Evolutionary conservation across 2,329 filamentous ascomycete genomes (phyloP).

Genomic region (Aureobasidium subglaciale): DNA sequence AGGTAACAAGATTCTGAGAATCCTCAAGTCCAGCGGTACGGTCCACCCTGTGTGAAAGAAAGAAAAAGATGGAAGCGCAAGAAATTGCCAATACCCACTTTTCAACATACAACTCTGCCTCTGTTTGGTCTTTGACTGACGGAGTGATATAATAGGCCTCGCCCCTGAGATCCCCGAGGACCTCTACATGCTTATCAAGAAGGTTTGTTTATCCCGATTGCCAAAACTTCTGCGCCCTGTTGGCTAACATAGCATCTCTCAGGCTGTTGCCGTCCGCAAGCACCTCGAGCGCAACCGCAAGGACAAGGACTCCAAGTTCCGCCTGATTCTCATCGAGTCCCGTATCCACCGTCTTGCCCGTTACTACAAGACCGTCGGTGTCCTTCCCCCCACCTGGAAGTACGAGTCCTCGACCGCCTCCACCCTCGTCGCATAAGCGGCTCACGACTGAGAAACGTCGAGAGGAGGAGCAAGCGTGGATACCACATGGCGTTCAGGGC

Average conservation of each 20-base stretch:
- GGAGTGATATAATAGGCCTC: constrained; percentile 65
- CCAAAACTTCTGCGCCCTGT: background rate
- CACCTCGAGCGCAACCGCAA: constrained; percentile 99
- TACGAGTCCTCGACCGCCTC: constrained; percentile 97
- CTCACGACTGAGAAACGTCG: constrained; percentile 7
- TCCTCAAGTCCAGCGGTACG: constrained; percentile 96
- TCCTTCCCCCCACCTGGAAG: constrained; percentile 87
- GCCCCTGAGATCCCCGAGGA: constrained; percentile 98
- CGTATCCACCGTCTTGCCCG: constrained; percentile 99
- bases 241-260: constrained; percentile 9
- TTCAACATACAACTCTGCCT: constrained; percentile 30
- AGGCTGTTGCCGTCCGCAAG: constrained; percentile 98
- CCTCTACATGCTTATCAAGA: constrained; percentile 99
- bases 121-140: constrained; percentile 38
- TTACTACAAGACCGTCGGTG: constrained; percentile 97
- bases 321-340: constrained; percentile 99
- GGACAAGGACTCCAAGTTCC: constrained; percentile 99
- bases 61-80: constrained; percentile 19
- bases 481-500: constrained; percentile 16
- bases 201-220: constrained; percentile 54
- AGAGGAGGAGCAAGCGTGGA: constrained; percentile 1
- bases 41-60: constrained; percentile 39
- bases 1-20: constrained; percentile 99
- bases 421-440: constrained; percentile 80
- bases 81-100: constrained; percentile 5